Percentiles rank a stretch among this genome's conserved stretches.
phyloP scores from a whole-genome alignment of 352 stramenopile genomes.

The Globisporangium camurandrum region DNA sequence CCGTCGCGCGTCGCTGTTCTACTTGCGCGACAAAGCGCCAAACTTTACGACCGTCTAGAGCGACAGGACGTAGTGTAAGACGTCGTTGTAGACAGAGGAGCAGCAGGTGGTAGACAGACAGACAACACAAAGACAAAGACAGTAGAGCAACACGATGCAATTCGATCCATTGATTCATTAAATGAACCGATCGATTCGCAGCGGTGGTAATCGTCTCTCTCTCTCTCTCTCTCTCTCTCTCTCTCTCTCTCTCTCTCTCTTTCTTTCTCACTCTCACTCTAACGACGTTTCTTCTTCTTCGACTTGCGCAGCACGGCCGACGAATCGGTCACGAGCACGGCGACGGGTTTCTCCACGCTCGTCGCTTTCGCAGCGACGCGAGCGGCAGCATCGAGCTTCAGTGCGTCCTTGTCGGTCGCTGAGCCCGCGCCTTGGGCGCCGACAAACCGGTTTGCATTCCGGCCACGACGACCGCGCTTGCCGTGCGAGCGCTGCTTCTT shows the following conservation, averaged over 20 bases:
- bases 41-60: constrained; percentile 78
- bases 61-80: background rate
- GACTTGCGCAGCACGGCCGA: constrained; percentile 70
- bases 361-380: constrained; percentile 63
- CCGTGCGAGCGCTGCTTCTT: constrained; percentile 77
- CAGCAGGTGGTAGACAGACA: background rate
- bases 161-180: too few relatives aligned
- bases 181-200: background rate
- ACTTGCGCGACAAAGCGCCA: constrained; percentile 79
- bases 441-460: constrained; percentile 82
- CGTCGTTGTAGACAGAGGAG: background rate
- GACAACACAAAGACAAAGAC: too few relatives aligned
- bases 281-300: constrained; percentile 86
- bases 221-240: background rate
- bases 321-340: constrained; percentile 43
- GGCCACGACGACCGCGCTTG: constrained; percentile 63
- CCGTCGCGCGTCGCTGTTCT: constrained; percentile 86
- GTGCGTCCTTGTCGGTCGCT: constrained; percentile 71
- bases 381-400: constrained; percentile 75
- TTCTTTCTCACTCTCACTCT: constrained; percentile 7
- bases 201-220: too few relatives aligned
- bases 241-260: background rate
- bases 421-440: constrained; percentile 72
- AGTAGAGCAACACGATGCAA: too few relatives aligned
- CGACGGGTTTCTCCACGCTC: constrained; percentile 50